phyloP scores from a whole-genome alignment of 768 basidiomycete species.

The Podaxis rugospora region DNA sequence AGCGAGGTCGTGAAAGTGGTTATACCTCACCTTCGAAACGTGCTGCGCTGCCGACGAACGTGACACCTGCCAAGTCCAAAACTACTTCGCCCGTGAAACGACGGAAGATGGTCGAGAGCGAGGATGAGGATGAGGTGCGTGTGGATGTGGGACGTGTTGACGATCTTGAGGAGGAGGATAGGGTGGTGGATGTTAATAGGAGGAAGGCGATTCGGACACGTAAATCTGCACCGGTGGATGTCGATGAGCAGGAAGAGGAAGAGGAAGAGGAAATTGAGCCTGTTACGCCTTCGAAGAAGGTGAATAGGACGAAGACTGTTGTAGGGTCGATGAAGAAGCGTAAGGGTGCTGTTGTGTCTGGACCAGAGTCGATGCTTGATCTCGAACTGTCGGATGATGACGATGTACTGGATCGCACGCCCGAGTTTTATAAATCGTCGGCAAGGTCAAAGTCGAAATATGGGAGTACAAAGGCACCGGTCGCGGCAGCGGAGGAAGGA shows the following conservation, averaged over 20 bases:
- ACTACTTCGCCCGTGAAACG: not conserved
- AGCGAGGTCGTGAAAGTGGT: not conserved
- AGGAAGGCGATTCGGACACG: not conserved
- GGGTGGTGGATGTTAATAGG: conserved; percentile 12
- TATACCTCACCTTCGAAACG: not conserved
- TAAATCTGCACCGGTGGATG: not conserved
- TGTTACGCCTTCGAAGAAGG: conserved; percentile 12
- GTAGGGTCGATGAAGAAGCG: not conserved
- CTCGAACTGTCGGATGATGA: conserved; percentile 14
- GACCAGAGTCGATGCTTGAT: not conserved
- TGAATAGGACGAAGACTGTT: conserved; percentile 10
- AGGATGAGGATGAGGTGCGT: conserved; percentile 3
- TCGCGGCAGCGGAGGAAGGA: conserved; percentile 6
- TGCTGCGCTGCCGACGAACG: not conserved
- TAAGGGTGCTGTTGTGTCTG: not conserved
- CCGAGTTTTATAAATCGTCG: not conserved
- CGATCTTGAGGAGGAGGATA: conserved; percentile 10
- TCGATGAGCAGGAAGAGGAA: conserved; percentile 14
- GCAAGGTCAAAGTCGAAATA: not conserved
- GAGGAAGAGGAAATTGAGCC: conserved; percentile 3
- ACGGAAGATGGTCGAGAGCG: conserved; percentile 3
- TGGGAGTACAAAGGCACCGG: conserved; percentile 6
- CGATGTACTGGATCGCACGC: conserved; percentile 1
- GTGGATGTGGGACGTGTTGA: conserved; percentile 3
- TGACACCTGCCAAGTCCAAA: not conserved